Conservation (phyloP, 2,329 filamentous ascomycete species). For the Colletotrichum incanum region DNA sequence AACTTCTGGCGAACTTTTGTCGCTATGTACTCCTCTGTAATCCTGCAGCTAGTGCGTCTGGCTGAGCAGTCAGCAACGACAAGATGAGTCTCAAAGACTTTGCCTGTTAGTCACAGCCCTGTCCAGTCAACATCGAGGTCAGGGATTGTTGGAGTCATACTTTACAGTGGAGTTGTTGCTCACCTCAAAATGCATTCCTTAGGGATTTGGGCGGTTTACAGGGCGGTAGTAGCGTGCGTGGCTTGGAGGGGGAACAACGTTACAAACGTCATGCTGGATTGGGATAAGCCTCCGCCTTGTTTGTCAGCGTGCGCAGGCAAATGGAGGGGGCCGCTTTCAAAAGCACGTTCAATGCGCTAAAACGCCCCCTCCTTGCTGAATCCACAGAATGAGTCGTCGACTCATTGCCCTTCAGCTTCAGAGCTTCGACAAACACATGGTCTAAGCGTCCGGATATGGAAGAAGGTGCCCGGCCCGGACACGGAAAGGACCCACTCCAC, state of each 20-base stretch:
- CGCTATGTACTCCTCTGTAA: constrained; percentile 31
- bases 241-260: constrained; percentile 15
- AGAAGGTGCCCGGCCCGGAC: constrained; percentile 25
- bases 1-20: constrained; percentile 34
- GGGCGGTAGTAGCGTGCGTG: neutral
- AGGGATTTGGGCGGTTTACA: neutral
- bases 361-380: neutral
- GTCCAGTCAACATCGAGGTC: neutral
- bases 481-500: constrained; percentile 10
- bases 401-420: neutral
- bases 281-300: constrained; percentile 10
- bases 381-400: neutral
- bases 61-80: constrained; percentile 17
- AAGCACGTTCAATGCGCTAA: neutral
- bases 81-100: constrained; percentile 8
- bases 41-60: constrained; percentile 19
- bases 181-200: constrained; percentile 14
- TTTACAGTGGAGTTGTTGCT: constrained; percentile 14
- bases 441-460: constrained; percentile 31
- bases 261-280: constrained; percentile 12
- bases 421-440: constrained; percentile 34
- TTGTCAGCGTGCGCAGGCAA: constrained; percentile 18
- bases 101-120: constrained; percentile 34
- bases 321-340: neutral
- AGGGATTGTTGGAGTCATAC: constrained; percentile 20